Evolutionary conservation across 345 rosid species (phyloP), one percentile per base, ranked within the genome.

Genomic region (Gossypium thurberi): DNA sequence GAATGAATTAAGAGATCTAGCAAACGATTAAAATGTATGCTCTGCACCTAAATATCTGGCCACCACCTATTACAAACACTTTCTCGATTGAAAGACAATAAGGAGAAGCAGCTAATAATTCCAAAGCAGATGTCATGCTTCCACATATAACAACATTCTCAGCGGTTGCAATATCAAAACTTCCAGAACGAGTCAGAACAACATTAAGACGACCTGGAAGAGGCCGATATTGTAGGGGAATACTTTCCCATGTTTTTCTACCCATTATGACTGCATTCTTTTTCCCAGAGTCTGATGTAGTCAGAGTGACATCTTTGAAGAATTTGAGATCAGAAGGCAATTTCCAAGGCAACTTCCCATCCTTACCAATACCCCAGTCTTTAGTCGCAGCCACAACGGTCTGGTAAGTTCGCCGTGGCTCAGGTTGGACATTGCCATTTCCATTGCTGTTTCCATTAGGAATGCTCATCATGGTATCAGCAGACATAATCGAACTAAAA

Each of bases 201-300:
- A 96, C 91, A 73, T 90, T 93, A 74, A 96, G 93, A 20, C 99
- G 94, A n/a, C 98, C 97, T 33, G 88, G 78, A 55, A 93, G 87
- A 42, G 98, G 98, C 14, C 84, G 82, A 68, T 85, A 69, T 80
- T 84, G 80, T n/a, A 74, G 66, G 46, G 93, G 92, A 74, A 96
- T 86, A 75, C 98, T 92, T 81, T 96, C 96, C 98, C 98, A 96
- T 17, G 98, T 91, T 81, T 90, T 91, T 68, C 98, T 85, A 67
- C 99, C 97, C 99, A 93, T 96, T 66, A 93, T 85, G 61, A 96
- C 84, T 6, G 96, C 96, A 78, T 96, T 96, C 87, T 80, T 92
- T 76, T 90, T 93, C 73, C 83, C 84, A 60, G 86, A 57, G 84
- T 93, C 98, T 0, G 80, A 71, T 3, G 96, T 84, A 8, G 85